Evolutionary conservation across 768 basidiomycete genomes (phyloP).

Genomic region (Suillus lakei): DNA sequence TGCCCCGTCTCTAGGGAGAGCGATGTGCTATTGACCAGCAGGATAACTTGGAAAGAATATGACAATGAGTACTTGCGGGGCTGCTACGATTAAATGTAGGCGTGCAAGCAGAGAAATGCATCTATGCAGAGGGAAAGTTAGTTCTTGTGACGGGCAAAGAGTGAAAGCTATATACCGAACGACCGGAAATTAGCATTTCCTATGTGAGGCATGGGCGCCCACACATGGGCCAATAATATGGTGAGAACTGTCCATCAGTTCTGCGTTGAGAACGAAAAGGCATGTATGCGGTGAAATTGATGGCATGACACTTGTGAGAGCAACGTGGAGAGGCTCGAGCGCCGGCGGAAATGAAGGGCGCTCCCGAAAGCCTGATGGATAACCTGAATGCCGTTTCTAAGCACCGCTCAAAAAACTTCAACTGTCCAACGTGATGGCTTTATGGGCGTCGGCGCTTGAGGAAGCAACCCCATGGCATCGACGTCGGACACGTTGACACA

Average conservation of each 20-base stretch:
- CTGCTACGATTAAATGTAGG: background rate
- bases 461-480: no score
- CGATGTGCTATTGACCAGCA: background rate
- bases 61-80: background rate
- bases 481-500: background rate
- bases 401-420: background rate
- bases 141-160: slow-evolving; percentile 6
- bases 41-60: background rate
- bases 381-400: background rate
- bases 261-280: background rate
- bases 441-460: slow-evolving; percentile 7
- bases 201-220: slow-evolving; percentile 12
- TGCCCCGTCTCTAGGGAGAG: background rate
- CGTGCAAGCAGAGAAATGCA: background rate
- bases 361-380: background rate
- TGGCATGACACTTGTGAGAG: slow-evolving; percentile 20
- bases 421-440: background rate
- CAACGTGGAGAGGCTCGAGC: background rate
- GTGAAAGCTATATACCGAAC: slow-evolving; percentile 32
- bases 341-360: background rate
- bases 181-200: slow-evolving; percentile 32
- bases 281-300: background rate
- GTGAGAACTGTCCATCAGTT: background rate
- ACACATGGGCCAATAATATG: slow-evolving; percentile 23
- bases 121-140: background rate